These are phyloP conservation scores for Cytospora piceae DNA, from an alignment of 2,329 filamentous ascomycete genomes.

Conservation along the genomic window DNA sequence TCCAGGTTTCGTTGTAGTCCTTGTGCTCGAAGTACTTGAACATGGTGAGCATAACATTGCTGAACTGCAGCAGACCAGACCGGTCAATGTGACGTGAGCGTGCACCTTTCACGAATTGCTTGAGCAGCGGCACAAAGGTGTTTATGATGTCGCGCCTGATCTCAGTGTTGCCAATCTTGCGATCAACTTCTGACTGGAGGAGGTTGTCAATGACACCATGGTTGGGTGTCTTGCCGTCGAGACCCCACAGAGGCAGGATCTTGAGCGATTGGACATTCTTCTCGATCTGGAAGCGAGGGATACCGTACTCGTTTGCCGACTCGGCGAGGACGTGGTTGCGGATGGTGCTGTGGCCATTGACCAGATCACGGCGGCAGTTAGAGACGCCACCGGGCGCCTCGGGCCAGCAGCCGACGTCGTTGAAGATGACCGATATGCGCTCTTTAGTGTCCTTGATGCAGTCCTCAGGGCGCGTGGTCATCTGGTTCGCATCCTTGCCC, in stretches of 20 bases:
- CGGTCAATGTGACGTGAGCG: slow-evolving; percentile 49
- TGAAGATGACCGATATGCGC: slow-evolving; percentile 55
- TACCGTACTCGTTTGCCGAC: slow-evolving; percentile 58
- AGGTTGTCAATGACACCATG: slow-evolving; percentile 59
- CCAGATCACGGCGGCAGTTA: slow-evolving; percentile 57
- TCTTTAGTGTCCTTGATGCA: slow-evolving; percentile 51
- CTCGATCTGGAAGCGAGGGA: slow-evolving; percentile 59
- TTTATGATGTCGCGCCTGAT: slow-evolving; percentile 50
- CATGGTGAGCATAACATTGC: slow-evolving; percentile 53
- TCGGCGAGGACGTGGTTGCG: slow-evolving; percentile 59
- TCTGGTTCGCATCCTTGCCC: slow-evolving; percentile 45
- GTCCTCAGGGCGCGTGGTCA: slow-evolving; percentile 45
- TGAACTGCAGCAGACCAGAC: slow-evolving; percentile 49
- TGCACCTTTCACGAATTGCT: slow-evolving; percentile 53
- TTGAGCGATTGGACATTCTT: slow-evolving; percentile 58
- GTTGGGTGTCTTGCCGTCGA: slow-evolving; percentile 55
- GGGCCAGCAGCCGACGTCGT: slow-evolving; percentile 57
- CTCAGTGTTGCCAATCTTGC: slow-evolving; percentile 47
- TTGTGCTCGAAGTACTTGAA: slow-evolving; percentile 56
- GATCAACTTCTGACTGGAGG: slow-evolving; percentile 53
- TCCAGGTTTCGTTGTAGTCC: slow-evolving; percentile 55
- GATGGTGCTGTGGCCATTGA: slow-evolving; percentile 56
- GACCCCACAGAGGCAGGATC: slow-evolving; percentile 57
- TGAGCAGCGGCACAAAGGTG: slow-evolving; percentile 58
- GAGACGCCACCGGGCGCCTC: slow-evolving; percentile 59